Conservation (phyloP, 2,329 filamentous ascomycete genomes). For the Colletotrichum endophyticum region DNA sequence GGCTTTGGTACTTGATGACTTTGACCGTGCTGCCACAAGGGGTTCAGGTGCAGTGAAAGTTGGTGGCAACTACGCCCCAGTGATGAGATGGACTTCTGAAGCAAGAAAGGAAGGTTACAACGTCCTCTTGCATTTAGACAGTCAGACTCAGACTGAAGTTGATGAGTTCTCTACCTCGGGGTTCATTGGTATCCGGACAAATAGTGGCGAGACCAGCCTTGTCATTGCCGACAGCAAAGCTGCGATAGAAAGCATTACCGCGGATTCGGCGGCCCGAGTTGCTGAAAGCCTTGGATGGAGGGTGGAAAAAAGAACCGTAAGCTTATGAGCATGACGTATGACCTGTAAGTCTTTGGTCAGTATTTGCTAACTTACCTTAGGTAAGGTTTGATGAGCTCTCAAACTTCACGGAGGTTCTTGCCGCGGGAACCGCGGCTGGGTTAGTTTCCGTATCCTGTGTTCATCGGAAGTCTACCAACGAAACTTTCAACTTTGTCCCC, state of each 20-base stretch:
- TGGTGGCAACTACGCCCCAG: constrained; percentile 75
- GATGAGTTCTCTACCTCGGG: constrained; percentile 74
- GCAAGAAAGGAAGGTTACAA: constrained; percentile 67
- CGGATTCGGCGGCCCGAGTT: background rate
- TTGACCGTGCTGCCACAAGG: constrained; percentile 70
- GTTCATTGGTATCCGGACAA: constrained; percentile 61
- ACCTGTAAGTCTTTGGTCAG: background rate
- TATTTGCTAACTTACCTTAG: background rate
- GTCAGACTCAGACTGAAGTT: constrained; percentile 64
- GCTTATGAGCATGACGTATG: background rate
- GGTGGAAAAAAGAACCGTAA: background rate
- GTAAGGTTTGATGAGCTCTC: background rate
- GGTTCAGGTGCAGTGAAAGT: constrained; percentile 72
- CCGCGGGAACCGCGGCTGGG: background rate
- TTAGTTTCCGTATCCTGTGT: background rate
- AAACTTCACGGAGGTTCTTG: background rate
- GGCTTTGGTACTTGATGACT: constrained; percentile 70
- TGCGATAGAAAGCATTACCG: background rate
- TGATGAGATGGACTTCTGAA: constrained; percentile 71
- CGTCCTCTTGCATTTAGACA: constrained; percentile 73
- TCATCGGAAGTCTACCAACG: background rate
- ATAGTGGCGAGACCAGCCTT: background rate
- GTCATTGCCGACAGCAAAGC: background rate
- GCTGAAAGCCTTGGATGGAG: background rate
- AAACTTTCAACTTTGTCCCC: background rate